A percentile compares a stretch with the other conserved stretches of the same genome.
phyloP scores from a whole-genome alignment of 169 alveolate species.

The Babesia sp. region DNA sequence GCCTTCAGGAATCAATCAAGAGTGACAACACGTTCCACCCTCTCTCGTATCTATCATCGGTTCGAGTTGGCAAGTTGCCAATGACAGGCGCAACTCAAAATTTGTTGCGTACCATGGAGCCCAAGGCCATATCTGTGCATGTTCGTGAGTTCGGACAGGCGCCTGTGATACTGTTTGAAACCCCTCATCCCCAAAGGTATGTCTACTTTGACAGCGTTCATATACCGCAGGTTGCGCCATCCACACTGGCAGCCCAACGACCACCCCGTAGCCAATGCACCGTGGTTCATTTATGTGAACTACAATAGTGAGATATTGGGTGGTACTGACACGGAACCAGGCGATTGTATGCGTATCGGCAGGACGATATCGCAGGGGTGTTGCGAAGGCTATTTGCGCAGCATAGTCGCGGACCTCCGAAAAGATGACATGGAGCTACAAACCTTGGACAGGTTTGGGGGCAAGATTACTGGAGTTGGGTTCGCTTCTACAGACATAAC shows the following conservation, averaged over 20 bases:
- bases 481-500: conserved; percentile 13
- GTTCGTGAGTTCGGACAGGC: conserved; percentile 89
- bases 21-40: conserved; percentile 87
- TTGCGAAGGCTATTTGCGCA: conserved; percentile 41
- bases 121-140: conserved; percentile 82
- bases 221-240: conserved; percentile 17
- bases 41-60: conserved; percentile 81
- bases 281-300: conserved; percentile 65
- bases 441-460: neutral
- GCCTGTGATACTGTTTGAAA: conserved; percentile 83
- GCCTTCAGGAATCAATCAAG: conserved; percentile 47
- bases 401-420: neutral
- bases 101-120: conserved; percentile 71
- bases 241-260: conserved; percentile 42
- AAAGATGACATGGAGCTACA: neutral
- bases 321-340: conserved; percentile 17
- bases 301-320: conserved; percentile 55
- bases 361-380: conserved; percentile 49
- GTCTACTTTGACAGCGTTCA: neutral
- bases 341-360: conserved; percentile 30
- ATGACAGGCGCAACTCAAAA: conserved; percentile 66
- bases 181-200: conserved; percentile 78
- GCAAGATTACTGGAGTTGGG: conserved; percentile 19
- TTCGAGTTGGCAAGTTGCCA: conserved; percentile 51
- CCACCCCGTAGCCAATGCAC: conserved; percentile 48